Percentiles rank a stretch among this genome's conserved stretches.
phyloP scores from a whole-genome alignment of 2,329 filamentous ascomycete genomes.

The Fusarium pininemorale region DNA sequence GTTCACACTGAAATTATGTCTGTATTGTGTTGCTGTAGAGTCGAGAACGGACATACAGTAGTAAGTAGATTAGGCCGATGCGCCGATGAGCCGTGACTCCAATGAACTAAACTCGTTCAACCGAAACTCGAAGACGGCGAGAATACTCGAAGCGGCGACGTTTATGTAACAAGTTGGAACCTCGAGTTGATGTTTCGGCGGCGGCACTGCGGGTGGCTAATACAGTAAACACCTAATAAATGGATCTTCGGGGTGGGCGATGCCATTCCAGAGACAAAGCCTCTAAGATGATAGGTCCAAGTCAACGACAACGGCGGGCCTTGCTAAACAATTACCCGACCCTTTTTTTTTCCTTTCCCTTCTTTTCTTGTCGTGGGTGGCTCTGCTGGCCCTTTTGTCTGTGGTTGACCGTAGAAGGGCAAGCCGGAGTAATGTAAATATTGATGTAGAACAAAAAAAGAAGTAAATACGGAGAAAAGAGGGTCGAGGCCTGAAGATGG shows the following conservation, averaged over 20 bases:
- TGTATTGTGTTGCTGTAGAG: background rate
- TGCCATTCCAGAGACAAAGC: constrained; percentile 31
- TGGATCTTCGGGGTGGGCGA: constrained; percentile 31
- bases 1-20: constrained; percentile 5
- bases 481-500: constrained; percentile 17
- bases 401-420: background rate
- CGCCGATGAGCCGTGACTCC: constrained; percentile 10
- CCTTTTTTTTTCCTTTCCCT: background rate
- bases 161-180: constrained; percentile 31
- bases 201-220: constrained; percentile 29
- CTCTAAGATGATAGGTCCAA: constrained; percentile 20
- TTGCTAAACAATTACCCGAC: constrained; percentile 19
- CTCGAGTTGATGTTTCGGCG: constrained; percentile 4
- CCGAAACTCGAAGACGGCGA: constrained; percentile 13
- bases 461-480: constrained; percentile 19
- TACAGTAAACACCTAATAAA: constrained; percentile 7
- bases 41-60: background rate
- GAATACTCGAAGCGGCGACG: constrained; percentile 26
- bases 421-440: background rate
- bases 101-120: background rate
- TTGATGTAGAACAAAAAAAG: background rate
- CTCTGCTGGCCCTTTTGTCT: constrained; percentile 14
- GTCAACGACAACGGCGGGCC: constrained; percentile 12
- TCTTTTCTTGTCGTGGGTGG: background rate
- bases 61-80: background rate